A percentile compares a stretch with the other conserved stretches of the same genome.
phyloP scores from a whole-genome alignment of 495 filamentous ascomycete species.

The Gamarada debralockiae region DNA sequence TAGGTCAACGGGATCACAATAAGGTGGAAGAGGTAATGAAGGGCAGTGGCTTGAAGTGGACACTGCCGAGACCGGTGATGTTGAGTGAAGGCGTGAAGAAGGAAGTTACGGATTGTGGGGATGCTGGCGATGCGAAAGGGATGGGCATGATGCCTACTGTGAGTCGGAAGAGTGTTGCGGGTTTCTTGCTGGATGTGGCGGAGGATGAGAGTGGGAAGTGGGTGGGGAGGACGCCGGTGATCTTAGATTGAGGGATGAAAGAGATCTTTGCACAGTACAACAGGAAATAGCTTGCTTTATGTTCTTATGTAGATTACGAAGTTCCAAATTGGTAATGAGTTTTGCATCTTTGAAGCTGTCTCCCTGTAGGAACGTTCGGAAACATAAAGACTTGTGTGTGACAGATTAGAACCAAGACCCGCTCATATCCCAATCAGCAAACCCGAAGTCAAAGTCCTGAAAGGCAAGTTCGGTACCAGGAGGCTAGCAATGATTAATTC shows the following conservation, averaged over 20 bases:
- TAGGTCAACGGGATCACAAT: not conserved
- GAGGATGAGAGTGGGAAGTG: not conserved
- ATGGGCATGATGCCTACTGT: not conserved
- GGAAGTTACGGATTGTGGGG: too few relatives aligned
- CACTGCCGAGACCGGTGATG: too few relatives aligned
- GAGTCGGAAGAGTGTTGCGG: not conserved
- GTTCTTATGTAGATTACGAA: too few relatives aligned
- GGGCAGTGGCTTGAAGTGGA: too few relatives aligned
- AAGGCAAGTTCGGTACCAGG: not conserved
- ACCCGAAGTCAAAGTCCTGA: not conserved
- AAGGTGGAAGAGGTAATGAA: not conserved
- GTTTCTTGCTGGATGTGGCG: not conserved
- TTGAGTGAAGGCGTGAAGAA: too few relatives aligned
- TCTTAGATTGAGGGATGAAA: not conserved
- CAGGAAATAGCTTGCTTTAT: too few relatives aligned
- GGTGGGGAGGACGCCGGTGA: not conserved
- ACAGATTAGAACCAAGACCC: not conserved
- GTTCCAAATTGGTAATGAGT: too few relatives aligned
- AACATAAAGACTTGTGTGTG: too few relatives aligned
- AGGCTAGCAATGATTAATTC: not conserved
- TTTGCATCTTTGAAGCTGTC: too few relatives aligned
- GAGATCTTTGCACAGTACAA: too few relatives aligned
- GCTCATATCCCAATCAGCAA: constrained; percentile 1
- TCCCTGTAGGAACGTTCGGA: too few relatives aligned
- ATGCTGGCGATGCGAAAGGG: not conserved